phyloP scores from a whole-genome alignment of 2,329 filamentous ascomycete genomes.

The Celoporthe dispersa region DNA sequence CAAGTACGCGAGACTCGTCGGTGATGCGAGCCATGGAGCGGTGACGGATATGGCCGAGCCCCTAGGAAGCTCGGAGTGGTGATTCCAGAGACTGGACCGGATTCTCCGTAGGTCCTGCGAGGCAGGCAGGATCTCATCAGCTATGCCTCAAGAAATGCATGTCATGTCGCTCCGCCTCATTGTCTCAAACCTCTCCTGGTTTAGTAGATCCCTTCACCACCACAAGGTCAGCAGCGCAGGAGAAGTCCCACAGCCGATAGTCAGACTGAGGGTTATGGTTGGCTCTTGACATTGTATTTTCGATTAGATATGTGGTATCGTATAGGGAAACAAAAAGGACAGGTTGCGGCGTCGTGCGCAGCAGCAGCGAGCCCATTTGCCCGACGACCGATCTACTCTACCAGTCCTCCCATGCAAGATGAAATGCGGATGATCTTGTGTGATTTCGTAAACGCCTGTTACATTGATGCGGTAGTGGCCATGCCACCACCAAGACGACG shows the following conservation, averaged over 20 bases:
- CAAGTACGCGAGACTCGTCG: constrained; percentile 69
- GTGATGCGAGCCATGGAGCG: constrained; percentile 61
- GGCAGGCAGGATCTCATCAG: not conserved
- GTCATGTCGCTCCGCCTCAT: not conserved
- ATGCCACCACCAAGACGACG: not conserved
- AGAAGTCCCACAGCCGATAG: not conserved
- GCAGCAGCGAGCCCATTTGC: not conserved
- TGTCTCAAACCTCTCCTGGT: not conserved
- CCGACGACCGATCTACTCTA: constrained; percentile 3
- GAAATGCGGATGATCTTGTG: constrained; percentile 23
- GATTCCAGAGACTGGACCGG: not conserved
- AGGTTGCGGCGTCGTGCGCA: constrained; percentile 7
- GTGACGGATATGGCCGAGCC: constrained; percentile 53
- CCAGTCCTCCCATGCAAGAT: constrained; percentile 22
- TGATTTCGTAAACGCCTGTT: constrained; percentile 22
- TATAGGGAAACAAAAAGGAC: constrained; percentile 17
- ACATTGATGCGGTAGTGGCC: not conserved
- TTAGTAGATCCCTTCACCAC: not conserved
- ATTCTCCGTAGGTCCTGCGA: not conserved
- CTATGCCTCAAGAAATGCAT: not conserved
- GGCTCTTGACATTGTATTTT: constrained; percentile 11
- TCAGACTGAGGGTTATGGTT: not conserved
- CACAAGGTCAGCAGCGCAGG: not conserved
- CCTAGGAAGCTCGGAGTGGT: constrained; percentile 30
- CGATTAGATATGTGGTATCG: constrained; percentile 25